Evolutionary conservation across 2,329 filamentous ascomycete species (phyloP), one percentile per base, ranked within the genome.

Genomic region (Xylaria sp.): DNA sequence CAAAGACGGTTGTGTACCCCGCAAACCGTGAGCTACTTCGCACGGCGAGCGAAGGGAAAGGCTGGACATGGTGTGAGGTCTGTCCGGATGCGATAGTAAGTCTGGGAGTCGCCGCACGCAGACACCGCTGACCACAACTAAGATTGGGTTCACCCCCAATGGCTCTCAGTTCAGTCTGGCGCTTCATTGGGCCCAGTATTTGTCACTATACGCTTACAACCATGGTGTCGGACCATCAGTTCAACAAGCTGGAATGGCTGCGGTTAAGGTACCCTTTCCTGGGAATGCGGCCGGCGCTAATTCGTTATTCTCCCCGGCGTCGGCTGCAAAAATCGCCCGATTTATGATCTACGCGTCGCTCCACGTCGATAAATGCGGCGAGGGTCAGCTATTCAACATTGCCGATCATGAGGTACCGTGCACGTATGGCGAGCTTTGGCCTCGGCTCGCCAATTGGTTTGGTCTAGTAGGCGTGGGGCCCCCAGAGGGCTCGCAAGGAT

Each of bases 161-260:
- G 76, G 76, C 3, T 78, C 74, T 0, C 71, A 69, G 7, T 78
- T 70, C 51, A 73, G 70, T 0, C 67, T 79, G 2, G 75, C 76
- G 0, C 68, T 78, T 1, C 76, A 79, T 64, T 79, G 76, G 77
- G 75, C 72, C 1, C 75, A 77, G 59, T 79, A 77, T 33, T 71
- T 79, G 1, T 76, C 75, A 4, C 65, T 78, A 1, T 78, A 75
- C 41, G 72, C 72, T 1, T 54, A 70, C 37, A 74, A 72, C 4
- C 68, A 76, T 38, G 65, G 67, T 0, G 53, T 66, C 31, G 38
- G 40, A 3, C 53, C 58, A 25, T 19, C 37, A 41, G 11, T 13
- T 7, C 2, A 37, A 15, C 11, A 31, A 8, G 9, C 11, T 8
- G 17, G 37, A 46, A n/a, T 33, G 51, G 15, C 31, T 13, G 10